These are phyloP conservation scores for Candida tammaniensis DNA, from an alignment of 805 yeast species.

Conservation along the genomic window DNA sequence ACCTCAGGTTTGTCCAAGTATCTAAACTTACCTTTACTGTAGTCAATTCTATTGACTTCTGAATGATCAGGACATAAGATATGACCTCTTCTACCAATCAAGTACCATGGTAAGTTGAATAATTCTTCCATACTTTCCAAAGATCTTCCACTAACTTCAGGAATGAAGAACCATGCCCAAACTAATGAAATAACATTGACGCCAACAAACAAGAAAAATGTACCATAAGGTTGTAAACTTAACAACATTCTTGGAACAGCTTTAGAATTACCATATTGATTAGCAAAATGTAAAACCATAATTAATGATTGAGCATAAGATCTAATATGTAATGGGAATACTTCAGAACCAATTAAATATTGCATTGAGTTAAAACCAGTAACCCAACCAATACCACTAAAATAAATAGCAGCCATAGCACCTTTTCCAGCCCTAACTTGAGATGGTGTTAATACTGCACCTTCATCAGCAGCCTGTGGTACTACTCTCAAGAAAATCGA, in stretches of 20 bases:
- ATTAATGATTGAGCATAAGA: constrained; percentile 48
- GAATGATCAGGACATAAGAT: constrained; percentile 51
- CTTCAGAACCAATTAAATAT: constrained; percentile 53
- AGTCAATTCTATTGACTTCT: constrained; percentile 32
- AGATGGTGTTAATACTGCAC: constrained; percentile 25
- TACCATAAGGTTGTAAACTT: constrained; percentile 44
- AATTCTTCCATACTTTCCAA: constrained; percentile 53
- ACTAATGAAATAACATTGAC: constrained; percentile 40
- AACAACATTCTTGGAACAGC: constrained; percentile 53
- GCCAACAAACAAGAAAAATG: constrained; percentile 50
- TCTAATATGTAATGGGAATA: constrained; percentile 51
- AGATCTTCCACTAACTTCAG: constrained; percentile 50
- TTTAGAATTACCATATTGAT: constrained; percentile 56
- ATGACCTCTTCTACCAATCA: constrained; percentile 54
- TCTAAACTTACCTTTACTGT: constrained; percentile 15
- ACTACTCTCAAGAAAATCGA: constrained; percentile 46
- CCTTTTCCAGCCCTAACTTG: constrained; percentile 39
- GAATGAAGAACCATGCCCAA: constrained; percentile 49
- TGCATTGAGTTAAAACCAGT: constrained; percentile 58
- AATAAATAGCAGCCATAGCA: constrained; percentile 49
- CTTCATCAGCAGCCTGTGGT: constrained; percentile 39
- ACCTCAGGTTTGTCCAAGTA: constrained; percentile 12
- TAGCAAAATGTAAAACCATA: constrained; percentile 56
- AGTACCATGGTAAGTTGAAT: constrained; percentile 55
- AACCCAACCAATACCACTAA: constrained; percentile 57